Evolutionary conservation across 2,329 filamentous ascomycete genomes (phyloP), one percentile per base, ranked within the genome.

Genomic region (Colletotrichum sp.): DNA sequence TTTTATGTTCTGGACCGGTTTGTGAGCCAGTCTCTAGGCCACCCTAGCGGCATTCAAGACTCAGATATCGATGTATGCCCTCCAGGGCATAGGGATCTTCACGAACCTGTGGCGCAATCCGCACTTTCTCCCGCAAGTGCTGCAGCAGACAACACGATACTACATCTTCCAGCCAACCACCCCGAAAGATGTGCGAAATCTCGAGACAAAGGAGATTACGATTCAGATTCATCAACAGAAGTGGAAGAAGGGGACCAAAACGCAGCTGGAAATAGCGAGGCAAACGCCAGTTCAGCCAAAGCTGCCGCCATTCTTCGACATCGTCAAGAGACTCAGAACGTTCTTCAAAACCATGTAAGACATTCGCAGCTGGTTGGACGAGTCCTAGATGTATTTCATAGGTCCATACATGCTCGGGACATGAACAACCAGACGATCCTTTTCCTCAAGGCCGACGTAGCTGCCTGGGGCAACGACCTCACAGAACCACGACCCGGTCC

Each of bases 21-120:
- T 30, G 79, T 86, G 15, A 83, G 81, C 24, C 83, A 85, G 69
- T 80, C 82, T 3, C 75, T 86, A 2, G 85, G 85, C 3, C 82
- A 85, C 32, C 85, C 84, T 1, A 78, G 82, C 6, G 81, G 81
- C 3, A 80, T 86, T 5, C 80, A 83, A 21, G 84, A 86, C 62
- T 79, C 80, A 1, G 84, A 86, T 57, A 82, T 86, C 8, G 84
- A 86, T 52, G 84, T 86, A 2, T 86, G 85, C 65, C 78, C 81
- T 4, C 83, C 84, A 0, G 83, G 81, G 2, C 78, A 74, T 8
- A 70, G 66, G 32, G 82, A 83, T 65, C 66, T 80, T 9, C 81
- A 84, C 49, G 79, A 79, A 21, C 74, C 80, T 4, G 77, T 78
- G 5, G 6, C 24, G 4, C 34, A 63, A 21, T 57, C 52, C 8